These are phyloP conservation scores for Multifurca ochricompacta DNA, from an alignment of 768 basidiomycete species.

Conservation along the genomic window DNA sequence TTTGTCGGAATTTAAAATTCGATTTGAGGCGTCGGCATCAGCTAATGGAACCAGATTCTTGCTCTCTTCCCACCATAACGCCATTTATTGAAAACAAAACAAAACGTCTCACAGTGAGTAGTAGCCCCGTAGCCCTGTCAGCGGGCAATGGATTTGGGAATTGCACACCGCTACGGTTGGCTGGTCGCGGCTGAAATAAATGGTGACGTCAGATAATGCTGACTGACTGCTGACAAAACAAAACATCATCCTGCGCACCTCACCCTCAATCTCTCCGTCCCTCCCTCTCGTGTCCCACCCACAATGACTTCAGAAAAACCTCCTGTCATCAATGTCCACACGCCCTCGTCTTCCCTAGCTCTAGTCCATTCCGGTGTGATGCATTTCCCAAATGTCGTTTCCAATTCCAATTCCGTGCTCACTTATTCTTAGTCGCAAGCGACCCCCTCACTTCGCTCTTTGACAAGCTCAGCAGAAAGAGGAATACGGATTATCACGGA, in stretches of 20 bases:
- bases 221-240: no score
- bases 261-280: no score
- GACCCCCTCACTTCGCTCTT: slow-evolving; percentile 57
- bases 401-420: not conserved
- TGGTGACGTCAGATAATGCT: not conserved
- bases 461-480: slow-evolving; percentile 66
- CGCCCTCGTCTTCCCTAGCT: slow-evolving; percentile 66
- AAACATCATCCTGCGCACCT: no score
- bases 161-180: no score
- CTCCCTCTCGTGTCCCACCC: no score
- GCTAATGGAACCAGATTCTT: no score
- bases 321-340: slow-evolving; percentile 63
- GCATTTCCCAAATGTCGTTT: not conserved
- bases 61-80: no score
- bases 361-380: slow-evolving; percentile 66
- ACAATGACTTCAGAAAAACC: slow-evolving; percentile 31
- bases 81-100: no score
- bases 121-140: no score
- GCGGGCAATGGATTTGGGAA: no score
- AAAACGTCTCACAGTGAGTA: no score
- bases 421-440: slow-evolving; percentile 46
- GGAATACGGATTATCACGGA: slow-evolving; percentile 47
- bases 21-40: not conserved
- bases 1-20: slow-evolving; percentile 3
- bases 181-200: no score